phyloP scores from a whole-genome alignment of 2,329 filamentous ascomycete genomes.

The Arthrinium phaeospermum region DNA sequence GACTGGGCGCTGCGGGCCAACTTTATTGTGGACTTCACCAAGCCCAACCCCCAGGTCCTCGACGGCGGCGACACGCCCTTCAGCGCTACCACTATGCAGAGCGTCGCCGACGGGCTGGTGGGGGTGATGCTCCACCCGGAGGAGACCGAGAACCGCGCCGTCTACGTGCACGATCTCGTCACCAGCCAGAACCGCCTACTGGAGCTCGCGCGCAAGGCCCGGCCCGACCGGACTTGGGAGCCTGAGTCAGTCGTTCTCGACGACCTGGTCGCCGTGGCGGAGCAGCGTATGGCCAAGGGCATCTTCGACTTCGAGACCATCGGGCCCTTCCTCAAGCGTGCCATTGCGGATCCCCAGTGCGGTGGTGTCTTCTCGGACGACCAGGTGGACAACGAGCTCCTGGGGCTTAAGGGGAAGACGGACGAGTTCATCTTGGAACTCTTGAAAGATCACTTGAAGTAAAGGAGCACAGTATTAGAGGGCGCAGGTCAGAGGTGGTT shows the following conservation, averaged over 20 bases:
- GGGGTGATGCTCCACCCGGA: slow-evolving; percentile 49
- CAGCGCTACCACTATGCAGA: slow-evolving; percentile 49
- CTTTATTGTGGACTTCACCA: slow-evolving; percentile 23
- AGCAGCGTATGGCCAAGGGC: slow-evolving; percentile 21
- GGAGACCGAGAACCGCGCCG: slow-evolving; percentile 55
- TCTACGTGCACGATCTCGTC: slow-evolving; percentile 58
- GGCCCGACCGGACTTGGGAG: neutral
- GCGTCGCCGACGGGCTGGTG: slow-evolving; percentile 52
- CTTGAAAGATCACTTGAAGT: slow-evolving; percentile 12
- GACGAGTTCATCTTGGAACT: slow-evolving; percentile 11
- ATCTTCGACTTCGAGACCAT: slow-evolving; percentile 21
- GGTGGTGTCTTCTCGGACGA: neutral
- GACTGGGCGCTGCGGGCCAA: slow-evolving; percentile 24
- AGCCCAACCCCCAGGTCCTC: slow-evolving; percentile 42
- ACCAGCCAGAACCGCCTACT: slow-evolving; percentile 57
- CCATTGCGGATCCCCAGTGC: neutral
- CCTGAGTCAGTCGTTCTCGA: neutral
- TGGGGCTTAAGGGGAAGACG: slow-evolving; percentile 8
- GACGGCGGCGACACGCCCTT: slow-evolving; percentile 53
- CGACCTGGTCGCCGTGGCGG: neutral
- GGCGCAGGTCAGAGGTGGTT: no score
- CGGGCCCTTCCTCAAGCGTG: neutral
- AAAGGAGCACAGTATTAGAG: no score
- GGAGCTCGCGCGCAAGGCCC: slow-evolving; percentile 26
- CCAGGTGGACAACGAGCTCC: neutral